These are phyloP conservation scores for Talaromyces sp. DNA, from an alignment of 2,329 filamentous ascomycete genomes.

Conservation along the genomic window DNA sequence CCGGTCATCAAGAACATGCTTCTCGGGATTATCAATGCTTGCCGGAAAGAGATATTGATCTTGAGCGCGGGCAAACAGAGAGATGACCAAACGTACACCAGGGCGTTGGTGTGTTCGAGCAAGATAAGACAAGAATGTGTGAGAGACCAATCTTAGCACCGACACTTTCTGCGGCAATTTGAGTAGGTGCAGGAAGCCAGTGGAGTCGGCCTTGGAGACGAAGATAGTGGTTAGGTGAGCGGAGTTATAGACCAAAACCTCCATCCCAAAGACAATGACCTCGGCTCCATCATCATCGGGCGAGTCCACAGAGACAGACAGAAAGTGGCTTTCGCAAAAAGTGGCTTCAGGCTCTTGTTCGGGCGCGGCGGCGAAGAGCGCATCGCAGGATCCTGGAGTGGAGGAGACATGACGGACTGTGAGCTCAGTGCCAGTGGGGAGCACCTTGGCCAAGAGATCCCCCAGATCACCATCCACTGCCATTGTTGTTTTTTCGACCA, in stretches of 20 bases:
- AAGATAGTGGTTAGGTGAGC: conserved; percentile 82
- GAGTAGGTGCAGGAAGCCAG: conserved; percentile 76
- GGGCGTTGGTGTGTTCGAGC: conserved; percentile 67
- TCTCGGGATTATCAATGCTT: conserved; percentile 79
- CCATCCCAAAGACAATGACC: conserved; percentile 79
- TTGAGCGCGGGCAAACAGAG: conserved; percentile 88
- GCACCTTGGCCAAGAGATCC: conserved; percentile 54
- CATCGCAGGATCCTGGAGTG: conserved; percentile 70
- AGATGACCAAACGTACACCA: conserved; percentile 73
- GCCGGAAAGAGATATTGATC: conserved; percentile 94
- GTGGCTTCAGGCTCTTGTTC: conserved; percentile 73
- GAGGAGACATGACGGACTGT: conserved; percentile 86
- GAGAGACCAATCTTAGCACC: conserved; percentile 68
- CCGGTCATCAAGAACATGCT: conserved; percentile 90
- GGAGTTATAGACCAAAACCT: conserved; percentile 85
- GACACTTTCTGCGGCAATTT: conserved; percentile 66
- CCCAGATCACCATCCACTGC: conserved; percentile 37
- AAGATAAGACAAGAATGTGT: conserved; percentile 75
- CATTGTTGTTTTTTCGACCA: conserved; percentile 27
- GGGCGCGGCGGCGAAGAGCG: conserved; percentile 79
- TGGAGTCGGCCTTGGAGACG: conserved; percentile 95
- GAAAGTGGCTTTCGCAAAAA: conserved; percentile 82
- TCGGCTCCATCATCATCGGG: conserved; percentile 40
- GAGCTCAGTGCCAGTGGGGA: conserved; percentile 61
- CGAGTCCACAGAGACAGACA: conserved; percentile 58